Base-by-base conservation (phyloP, 192 early-diverging fungal species). In the Chytriomyces sp. region DNA sequence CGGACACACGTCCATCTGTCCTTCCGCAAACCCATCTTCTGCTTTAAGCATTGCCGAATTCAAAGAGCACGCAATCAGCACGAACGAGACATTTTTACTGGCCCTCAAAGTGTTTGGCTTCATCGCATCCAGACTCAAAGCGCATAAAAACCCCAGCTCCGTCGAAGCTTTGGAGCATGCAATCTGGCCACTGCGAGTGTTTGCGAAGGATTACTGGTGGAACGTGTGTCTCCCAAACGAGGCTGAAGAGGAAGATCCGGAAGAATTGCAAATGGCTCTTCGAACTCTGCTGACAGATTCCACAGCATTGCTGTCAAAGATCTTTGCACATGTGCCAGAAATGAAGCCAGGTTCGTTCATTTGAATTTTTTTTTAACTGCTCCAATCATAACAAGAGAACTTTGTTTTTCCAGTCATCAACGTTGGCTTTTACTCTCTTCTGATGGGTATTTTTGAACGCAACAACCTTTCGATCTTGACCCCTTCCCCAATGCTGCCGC, bases 161-260 rank as follows among this genome's bases (percentile, higher is more conserved):
- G 28, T n/a, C 45, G 69, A 67, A 6, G 59, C 57, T 24, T 50
- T 81, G 16, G 50, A 74, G 61, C 7, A 24, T 9, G 80, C 80
- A 7, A 45, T 81, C 23, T 62, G 47, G 45, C 76, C 76, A 7
- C 59, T 81, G 18, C 68, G 76, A 7, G 44, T 73, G 20, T 73
- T 78, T 60, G 76, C 72, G 10, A 81, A 81, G 46, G 71, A 72
- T 23, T 68, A 47, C 35, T 81, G 80, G 80, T 81, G 80, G 80
- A 67, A 78, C 59, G 75, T 81, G 16, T 72, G 75, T 23, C 50
- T 72, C 50, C 80, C 80, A 10, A 50, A 61, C n/a, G 49, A 57
- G 16, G 35, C 46, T 3, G 78, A 79, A 13, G 61, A 62, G 0
- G 35, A 23, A 10, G 79, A 77, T 26, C 44, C 53, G 24, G 47